phyloP scores from a whole-genome alignment of 371 early-diverging fungal species.

The Apophysomyces ossiformis region DNA sequence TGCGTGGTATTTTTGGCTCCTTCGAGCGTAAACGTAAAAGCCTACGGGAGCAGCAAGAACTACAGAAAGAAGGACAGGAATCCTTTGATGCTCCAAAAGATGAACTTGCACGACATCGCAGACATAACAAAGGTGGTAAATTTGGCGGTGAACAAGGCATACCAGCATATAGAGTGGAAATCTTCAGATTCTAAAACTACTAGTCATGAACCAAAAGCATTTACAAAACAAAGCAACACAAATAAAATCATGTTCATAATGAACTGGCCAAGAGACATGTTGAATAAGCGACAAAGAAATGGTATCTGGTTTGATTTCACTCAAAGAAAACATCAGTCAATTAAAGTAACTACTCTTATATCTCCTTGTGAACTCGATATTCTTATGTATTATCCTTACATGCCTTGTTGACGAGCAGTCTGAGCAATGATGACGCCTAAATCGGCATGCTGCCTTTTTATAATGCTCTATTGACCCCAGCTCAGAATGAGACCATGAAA shows the following conservation, averaged over 20 bases:
- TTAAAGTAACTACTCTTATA: too few species aligned
- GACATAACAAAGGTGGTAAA: slow-evolving; percentile 53
- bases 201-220: slow-evolving; percentile 6
- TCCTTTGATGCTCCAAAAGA: slow-evolving; percentile 31
- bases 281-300: too few species aligned
- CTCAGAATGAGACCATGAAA: too few species aligned
- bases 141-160: slow-evolving; percentile 61
- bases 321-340: too few species aligned
- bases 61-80: slow-evolving; percentile 19
- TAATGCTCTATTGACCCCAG: too few species aligned
- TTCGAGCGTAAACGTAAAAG: slow-evolving; percentile 56
- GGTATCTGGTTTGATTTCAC: too few species aligned
- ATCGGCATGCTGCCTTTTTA: too few species aligned
- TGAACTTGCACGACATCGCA: slow-evolving; percentile 34
- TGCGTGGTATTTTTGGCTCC: slow-evolving; percentile 54
- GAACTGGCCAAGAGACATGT: not conserved
- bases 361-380: too few species aligned
- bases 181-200: slow-evolving; percentile 54
- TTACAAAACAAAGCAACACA: not conserved
- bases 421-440: too few species aligned
- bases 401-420: too few species aligned
- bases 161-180: slow-evolving; percentile 66
- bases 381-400: too few species aligned
- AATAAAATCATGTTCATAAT: not conserved
- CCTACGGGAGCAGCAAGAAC: slow-evolving; percentile 26